These are phyloP conservation scores for Gossypium gossypioides DNA, from an alignment of 441 rosid species.

Conservation along the genomic window DNA sequence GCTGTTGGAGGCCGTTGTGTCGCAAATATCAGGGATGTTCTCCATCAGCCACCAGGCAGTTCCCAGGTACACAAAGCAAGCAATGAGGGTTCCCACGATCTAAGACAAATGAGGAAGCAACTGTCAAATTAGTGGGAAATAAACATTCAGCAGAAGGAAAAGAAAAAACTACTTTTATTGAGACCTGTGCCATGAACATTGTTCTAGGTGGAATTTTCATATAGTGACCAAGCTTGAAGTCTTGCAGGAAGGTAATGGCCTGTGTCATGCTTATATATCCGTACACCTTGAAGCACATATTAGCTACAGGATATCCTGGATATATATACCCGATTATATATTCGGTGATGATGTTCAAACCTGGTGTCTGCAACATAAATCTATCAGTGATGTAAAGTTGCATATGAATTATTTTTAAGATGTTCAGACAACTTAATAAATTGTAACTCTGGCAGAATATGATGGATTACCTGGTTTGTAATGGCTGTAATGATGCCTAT, in stretches of 20 bases:
- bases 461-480: constrained; percentile 63
- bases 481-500: constrained; percentile 88
- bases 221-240: no score
- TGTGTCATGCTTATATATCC: constrained; percentile 91
- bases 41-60: constrained; percentile 99
- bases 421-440: no score
- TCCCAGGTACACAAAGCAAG: constrained; percentile 60
- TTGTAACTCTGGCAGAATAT: background rate
- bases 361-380: constrained; percentile 53
- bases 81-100: constrained; percentile 78
- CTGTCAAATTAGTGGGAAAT: no score
- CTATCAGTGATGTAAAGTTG: background rate
- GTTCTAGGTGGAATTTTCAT: no score
- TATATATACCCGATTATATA: constrained; percentile 76
- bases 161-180: background rate
- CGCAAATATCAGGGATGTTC: constrained; percentile 67
- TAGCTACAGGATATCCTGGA: constrained; percentile 36
- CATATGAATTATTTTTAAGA: no score
- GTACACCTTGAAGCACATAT: constrained; percentile 92
- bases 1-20: constrained; percentile 45
- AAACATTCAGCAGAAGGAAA: background rate
- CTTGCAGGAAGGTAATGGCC: constrained; percentile 55
- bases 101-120: no score
- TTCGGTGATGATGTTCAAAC: constrained; percentile 77
- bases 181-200: constrained; percentile 84